Base-by-base conservation (phyloP, 2,329 filamentous ascomycete species). In the Chrysosporium keratinophilum region DNA sequence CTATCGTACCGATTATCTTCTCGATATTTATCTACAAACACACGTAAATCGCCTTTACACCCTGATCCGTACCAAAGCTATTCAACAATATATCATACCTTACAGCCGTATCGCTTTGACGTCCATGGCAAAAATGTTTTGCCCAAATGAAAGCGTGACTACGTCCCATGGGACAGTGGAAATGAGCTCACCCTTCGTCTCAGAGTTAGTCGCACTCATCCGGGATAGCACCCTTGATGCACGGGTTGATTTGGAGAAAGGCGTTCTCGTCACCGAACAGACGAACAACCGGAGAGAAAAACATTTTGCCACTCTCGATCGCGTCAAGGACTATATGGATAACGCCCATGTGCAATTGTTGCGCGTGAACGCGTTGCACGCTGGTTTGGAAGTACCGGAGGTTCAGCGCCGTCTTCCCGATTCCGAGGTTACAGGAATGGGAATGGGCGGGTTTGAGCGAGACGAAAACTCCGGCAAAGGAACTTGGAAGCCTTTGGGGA, bases 11-110 rank as follows among this genome's bases (percentile, higher is more conserved):
- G 93, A 98, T 69, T 97, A 93, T 67, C 76, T 90, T n/a, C 80
- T 97, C 4, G 93, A 98, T 65, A 74, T 95, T 17, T 85, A 95
- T 67, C 78, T 98, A 5, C 83, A 87, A 56, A 80, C 77, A 57
- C 87, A 95, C 59, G 75, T 96, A 15, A 65, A 77, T 37, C 71
- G 74, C 1, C 75, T 98, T 17, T 93, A 90, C 71, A 74, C 78
- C 10, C 74, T 76, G 46, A 89, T 98, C 61, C 82, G 93, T 55
- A 86, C 79, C 63, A 96, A 96, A 73, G 91, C 90, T 63, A 96
- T 98, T 56, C 81, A 90, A 20, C 88, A 95, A 65, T 97, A 96
- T 71, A 85, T 95, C 62, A 78, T 88, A 20, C 90, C 93, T 0
- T 98, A 95, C 69, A 94, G 85, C 41, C 84, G 84, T 60, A 88